Evolutionary conservation across 352 stramenopile species (phyloP).

Genomic region (Blastocystis sp.): DNA sequence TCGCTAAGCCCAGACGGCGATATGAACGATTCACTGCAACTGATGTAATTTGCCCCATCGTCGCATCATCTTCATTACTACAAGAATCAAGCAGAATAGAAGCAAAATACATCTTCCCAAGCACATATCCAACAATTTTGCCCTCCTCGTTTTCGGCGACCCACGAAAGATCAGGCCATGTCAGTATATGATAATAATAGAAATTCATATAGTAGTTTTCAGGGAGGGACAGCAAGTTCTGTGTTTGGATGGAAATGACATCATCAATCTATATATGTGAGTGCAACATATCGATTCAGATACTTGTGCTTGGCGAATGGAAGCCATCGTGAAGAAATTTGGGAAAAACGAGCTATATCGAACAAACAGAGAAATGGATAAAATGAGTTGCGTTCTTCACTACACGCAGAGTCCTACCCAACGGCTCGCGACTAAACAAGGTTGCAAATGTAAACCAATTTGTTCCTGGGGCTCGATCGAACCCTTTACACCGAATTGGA

Average conservation of each 20-base stretch:
- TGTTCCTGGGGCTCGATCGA: neutral
- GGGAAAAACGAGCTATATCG: neutral
- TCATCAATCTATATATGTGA: conserved; percentile 76
- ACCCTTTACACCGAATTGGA: neutral
- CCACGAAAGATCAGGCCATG: conserved; percentile 96
- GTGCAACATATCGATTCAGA: neutral
- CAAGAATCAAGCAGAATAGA: neutral
- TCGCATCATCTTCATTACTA: conserved; percentile 67
- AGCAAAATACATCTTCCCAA: conserved; percentile 91
- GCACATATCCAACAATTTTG: conserved; percentile 97
- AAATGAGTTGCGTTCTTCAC: neutral
- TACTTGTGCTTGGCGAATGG: conserved; percentile 44
- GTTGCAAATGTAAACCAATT: neutral
- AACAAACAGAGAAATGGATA: conserved; percentile 6
- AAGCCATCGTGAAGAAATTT: neutral
- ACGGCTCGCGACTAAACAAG: neutral
- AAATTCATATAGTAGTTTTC: conserved; percentile 99
- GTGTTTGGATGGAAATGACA: conserved; percentile 95
- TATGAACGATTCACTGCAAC: conserved; percentile 91
- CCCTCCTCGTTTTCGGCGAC: conserved; percentile 92
- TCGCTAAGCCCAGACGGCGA: conserved; percentile 91
- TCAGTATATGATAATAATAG: conserved; percentile 99
- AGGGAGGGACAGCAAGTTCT: conserved; percentile 97
- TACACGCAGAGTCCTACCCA: neutral
- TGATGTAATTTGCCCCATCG: conserved; percentile 92